Evolutionary conservation across 2,329 filamentous ascomycete species (phyloP), one percentile per base, ranked within the genome.

Genomic region (Neonectria coccinea): DNA sequence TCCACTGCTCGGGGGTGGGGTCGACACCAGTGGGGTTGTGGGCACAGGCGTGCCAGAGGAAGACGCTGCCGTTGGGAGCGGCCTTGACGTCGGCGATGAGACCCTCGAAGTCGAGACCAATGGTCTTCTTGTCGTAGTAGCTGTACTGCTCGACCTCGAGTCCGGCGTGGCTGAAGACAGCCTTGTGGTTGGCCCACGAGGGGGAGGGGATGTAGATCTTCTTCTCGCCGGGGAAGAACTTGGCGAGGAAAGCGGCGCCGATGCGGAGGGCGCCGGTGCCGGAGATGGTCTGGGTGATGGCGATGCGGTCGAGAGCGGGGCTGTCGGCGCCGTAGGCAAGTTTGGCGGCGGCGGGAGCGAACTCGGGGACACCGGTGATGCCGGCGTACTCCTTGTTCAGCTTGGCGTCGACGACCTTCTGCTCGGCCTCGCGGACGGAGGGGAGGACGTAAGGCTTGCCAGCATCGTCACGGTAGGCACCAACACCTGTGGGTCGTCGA

Each of bases 41-140:
- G 51, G 95, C 95, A 82, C 95, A 98, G 69, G 95, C 95, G 83
- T 99, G 96, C 79, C 98, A 92, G 72, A 99, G 85, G 83, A 99
- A 91, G 74, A 97, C 89, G 83, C 92, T 97, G 80, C 90, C 90
- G 80, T 91, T 89, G 73, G 94, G 94, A 62, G 95, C 93, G 72
- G 87, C 88, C 85, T 97, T 94, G 84, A 99, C 90, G 80, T 98
- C 94, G 76, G 88, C 91, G 65, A 97, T 78, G 86, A 99, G 88
- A 76, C 96, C 96, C 73, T 97, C 93, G 77, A 97, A 98, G 87
- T 99, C 96, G 70, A 99, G 91, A 61, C 94, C 94, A 79, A 97
- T 98, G 77, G 95, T 98, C 79, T 97, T 91, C 87, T 97, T 97
- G 89, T 98, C 93, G 87, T 98, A 99, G 90, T 99, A 99, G 76